Evolutionary conservation across 139 green algal genomes (phyloP).

Genomic region (Micractinium sp.): DNA sequence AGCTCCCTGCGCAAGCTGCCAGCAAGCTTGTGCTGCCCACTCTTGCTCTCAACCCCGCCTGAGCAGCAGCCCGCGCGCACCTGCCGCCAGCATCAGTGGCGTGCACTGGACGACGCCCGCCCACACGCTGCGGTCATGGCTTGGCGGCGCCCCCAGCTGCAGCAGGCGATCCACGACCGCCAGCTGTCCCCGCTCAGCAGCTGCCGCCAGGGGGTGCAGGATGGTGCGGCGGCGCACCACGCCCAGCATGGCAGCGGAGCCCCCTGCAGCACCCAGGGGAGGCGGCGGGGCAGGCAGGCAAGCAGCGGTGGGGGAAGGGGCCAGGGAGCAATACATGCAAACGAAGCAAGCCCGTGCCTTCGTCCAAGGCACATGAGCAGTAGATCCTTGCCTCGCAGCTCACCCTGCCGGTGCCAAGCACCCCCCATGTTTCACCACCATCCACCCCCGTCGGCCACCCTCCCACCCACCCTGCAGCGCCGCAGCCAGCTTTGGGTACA

Average conservation of each 20-base stretch:
- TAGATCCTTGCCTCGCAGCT: background rate
- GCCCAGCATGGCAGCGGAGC: constrained; percentile 11
- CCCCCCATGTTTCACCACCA: background rate
- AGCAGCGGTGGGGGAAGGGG: background rate
- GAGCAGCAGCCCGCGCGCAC: background rate
- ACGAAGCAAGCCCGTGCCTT: background rate
- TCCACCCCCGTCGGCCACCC: background rate
- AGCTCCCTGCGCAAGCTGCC: background rate
- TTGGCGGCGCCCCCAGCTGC: background rate
- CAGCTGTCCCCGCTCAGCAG: constrained; percentile 2
- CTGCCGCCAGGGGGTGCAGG: constrained; percentile 23
- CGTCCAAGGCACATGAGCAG: background rate
- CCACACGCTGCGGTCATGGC: background rate
- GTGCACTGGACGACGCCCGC: constrained; percentile 18
- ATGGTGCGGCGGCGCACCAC: background rate
- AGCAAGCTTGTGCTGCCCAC: background rate
- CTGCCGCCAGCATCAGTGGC: constrained; percentile 26
- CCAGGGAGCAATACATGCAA: background rate
- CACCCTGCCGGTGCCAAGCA: background rate
- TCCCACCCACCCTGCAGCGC: background rate
- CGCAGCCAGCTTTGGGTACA: constrained; percentile 8
- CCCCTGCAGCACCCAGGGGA: background rate
- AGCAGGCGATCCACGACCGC: constrained; percentile 23
- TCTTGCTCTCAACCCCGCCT: background rate
- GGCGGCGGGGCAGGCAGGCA: background rate